phyloP scores from a whole-genome alignment of 2,329 filamentous ascomycete genomes.

The Fusarium sp. region DNA sequence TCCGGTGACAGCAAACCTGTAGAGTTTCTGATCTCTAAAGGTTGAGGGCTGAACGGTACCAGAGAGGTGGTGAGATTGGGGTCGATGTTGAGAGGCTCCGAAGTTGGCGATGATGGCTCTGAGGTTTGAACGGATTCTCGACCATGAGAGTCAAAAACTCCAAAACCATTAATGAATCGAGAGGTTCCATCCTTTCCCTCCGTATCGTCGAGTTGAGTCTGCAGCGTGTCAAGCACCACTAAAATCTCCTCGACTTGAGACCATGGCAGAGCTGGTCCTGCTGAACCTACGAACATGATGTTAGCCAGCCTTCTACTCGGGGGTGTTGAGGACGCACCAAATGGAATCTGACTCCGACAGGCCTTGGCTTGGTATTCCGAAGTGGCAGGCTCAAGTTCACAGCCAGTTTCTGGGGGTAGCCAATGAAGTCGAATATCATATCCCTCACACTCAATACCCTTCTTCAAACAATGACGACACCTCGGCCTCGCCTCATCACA shows the following conservation, averaged over 20 bases:
- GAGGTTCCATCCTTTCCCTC: not conserved
- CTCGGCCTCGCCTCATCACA: not conserved
- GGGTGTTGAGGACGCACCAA: not conserved
- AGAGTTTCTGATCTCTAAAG: not conserved
- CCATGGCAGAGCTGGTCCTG: not conserved
- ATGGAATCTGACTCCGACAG: not conserved
- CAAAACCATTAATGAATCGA: not conserved
- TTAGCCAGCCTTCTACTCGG: not conserved
- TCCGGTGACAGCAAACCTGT: not conserved
- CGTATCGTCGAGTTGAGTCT: not conserved
- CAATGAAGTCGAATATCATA: not conserved
- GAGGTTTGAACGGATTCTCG: not conserved
- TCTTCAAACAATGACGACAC: not conserved
- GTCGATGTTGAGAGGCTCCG: not conserved
- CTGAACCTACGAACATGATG: not conserved
- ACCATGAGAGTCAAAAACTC: not conserved
- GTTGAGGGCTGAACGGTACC: not conserved
- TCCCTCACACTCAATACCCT: not conserved
- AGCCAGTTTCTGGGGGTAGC: not conserved
- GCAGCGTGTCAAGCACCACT: not conserved
- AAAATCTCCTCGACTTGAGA: not conserved
- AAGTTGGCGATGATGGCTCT: not conserved
- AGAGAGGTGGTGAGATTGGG: not conserved
- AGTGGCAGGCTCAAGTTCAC: not conserved
- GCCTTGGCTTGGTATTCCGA: not conserved